A percentile compares a stretch with the other conserved stretches of the same genome.
These are phyloP conservation scores for Picea abies DNA, from an alignment of 83 land plant genomes.

Conservation along the genomic window DNA sequence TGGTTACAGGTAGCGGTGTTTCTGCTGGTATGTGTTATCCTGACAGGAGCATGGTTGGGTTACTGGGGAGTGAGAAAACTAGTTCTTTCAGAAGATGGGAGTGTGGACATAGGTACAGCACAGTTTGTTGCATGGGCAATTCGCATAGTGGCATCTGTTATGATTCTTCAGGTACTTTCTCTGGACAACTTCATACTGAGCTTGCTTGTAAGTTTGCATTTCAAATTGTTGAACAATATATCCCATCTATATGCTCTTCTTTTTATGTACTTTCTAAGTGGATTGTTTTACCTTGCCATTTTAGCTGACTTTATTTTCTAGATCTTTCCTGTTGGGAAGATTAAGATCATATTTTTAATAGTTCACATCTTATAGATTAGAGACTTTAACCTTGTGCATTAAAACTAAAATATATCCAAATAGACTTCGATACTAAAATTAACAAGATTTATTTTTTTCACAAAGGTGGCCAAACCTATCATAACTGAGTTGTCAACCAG, in stretches of 20 bases:
- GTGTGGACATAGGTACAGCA: constrained; percentile 68
- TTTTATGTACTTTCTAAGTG: background rate
- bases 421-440: too few species aligned
- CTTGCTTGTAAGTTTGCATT: background rate
- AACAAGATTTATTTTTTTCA: too few species aligned
- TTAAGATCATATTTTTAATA: background rate
- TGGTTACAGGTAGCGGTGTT: constrained; percentile 63
- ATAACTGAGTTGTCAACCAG: too few species aligned
- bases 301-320: background rate
- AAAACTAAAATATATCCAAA: too few species aligned
- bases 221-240: background rate
- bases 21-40: constrained; percentile 49
- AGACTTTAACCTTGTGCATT: too few species aligned
- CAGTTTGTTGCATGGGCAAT: constrained; percentile 83
- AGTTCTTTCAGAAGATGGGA: constrained; percentile 82
- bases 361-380: too few species aligned
- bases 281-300: background rate
- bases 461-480: background rate
- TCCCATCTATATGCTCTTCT: background rate
- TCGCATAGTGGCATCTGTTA: constrained; percentile 58
- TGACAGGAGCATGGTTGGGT: constrained; percentile 97
- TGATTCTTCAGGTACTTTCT: constrained; percentile 83
- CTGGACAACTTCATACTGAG: background rate
- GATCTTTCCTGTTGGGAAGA: background rate
- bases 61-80: constrained; percentile 92